Conservation (phyloP, 2,329 filamentous ascomycete species). For the Rutstroemia sydowiana region DNA sequence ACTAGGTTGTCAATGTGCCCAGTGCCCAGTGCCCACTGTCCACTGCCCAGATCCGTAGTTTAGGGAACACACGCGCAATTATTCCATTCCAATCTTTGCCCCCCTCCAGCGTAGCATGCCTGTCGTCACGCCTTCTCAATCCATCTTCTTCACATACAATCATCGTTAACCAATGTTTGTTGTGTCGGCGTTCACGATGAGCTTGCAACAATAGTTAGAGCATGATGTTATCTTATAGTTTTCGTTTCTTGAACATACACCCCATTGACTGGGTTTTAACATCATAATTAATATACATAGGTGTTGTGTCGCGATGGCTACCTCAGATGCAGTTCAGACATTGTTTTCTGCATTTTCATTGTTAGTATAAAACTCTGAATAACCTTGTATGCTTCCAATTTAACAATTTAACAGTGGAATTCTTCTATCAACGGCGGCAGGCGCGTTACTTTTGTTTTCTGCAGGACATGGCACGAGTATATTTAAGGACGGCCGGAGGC, state of each 20-base stretch:
- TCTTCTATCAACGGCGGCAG: conserved; percentile 27
- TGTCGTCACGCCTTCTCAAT: neutral
- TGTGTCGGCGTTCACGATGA: conserved; percentile 19
- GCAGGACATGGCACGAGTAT: conserved; percentile 27
- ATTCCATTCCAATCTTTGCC: too few relatives aligned
- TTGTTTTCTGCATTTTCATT: conserved; percentile 30
- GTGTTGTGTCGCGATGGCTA: conserved; percentile 23
- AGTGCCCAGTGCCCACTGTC: too few relatives aligned
- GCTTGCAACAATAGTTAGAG: conserved; percentile 18
- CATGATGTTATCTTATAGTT: conserved; percentile 20
- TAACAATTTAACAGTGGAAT: conserved; percentile 25
- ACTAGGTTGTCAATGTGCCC: conserved; percentile 6
- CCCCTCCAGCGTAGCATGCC: conserved; percentile 1
- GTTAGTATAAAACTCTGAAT: conserved; percentile 17
- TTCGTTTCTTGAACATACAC: conserved; percentile 20
- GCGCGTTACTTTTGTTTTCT: conserved; percentile 25
- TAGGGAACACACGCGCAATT: too few relatives aligned
- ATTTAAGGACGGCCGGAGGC: conserved; percentile 31
- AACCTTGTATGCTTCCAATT: conserved; percentile 11
- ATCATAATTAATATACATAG: conserved; percentile 19
- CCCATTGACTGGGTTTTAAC: conserved; percentile 29
- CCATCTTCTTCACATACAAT: conserved; percentile 5
- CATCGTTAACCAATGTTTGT: conserved; percentile 14
- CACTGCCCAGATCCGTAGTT: too few relatives aligned
- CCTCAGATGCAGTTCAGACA: conserved; percentile 27